Evolutionary conservation across 2,329 filamentous ascomycete genomes (phyloP).

Genomic region (Colletotrichum sp.): DNA sequence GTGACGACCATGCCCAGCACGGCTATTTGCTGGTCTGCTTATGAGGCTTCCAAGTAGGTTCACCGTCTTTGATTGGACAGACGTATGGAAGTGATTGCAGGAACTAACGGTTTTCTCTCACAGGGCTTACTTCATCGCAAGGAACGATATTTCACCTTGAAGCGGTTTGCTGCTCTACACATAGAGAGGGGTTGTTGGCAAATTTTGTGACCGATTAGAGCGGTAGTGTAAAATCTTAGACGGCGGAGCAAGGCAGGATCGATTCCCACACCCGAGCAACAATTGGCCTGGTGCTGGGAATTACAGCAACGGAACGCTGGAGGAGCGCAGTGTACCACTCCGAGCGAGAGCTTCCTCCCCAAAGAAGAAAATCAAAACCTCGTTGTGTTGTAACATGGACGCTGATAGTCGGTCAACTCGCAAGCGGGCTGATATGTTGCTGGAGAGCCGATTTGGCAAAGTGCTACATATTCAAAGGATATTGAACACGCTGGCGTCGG

Average conservation of each 20-base stretch:
- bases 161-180: not conserved
- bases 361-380: not conserved
- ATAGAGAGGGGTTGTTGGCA: constrained; percentile 2
- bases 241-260: not conserved
- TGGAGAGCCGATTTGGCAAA: constrained; percentile 8
- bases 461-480: constrained; percentile 11
- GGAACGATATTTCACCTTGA: constrained; percentile 43
- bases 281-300: not conserved
- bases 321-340: not conserved
- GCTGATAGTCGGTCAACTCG: not conserved
- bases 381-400: not conserved
- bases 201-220: constrained; percentile 13
- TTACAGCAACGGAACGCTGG: not conserved
- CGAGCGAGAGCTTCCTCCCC: not conserved
- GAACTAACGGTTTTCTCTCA: not conserved
- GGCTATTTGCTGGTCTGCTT: constrained; percentile 95
- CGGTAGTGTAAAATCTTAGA: constrained; percentile 17
- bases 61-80: not conserved
- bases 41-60: constrained; percentile 71
- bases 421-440: constrained; percentile 3
- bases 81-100: not conserved
- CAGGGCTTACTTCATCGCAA: constrained; percentile 66
- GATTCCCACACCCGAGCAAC: not conserved
- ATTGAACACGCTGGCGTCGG: constrained; percentile 13
- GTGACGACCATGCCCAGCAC: constrained; percentile 98